Percentiles rank a stretch among this genome's conserved stretches.
These are phyloP conservation scores for Suhomyces maxii DNA, from an alignment of 1,139 yeast species.

Conservation along the genomic window DNA sequence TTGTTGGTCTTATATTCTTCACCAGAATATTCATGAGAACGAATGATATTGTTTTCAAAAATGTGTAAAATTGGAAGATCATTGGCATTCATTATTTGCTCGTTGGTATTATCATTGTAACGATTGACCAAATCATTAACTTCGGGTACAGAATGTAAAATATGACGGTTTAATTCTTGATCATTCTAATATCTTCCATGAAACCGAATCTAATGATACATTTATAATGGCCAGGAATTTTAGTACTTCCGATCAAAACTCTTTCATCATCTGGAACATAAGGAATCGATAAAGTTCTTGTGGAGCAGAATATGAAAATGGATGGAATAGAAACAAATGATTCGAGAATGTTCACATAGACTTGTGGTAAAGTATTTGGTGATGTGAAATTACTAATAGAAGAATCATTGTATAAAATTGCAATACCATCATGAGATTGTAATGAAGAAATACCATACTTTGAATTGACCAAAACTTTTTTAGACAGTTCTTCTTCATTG, in stretches of 20 bases:
- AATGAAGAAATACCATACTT: constrained; percentile 24
- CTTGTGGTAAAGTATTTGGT: constrained; percentile 44
- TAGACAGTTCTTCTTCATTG: neutral
- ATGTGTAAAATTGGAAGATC: constrained; percentile 33
- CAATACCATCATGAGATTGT: constrained; percentile 35
- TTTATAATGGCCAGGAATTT: constrained; percentile 44
- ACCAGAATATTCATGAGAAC: constrained; percentile 22
- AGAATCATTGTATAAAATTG: constrained; percentile 41
- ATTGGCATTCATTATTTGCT: constrained; percentile 1
- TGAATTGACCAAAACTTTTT: constrained; percentile 17
- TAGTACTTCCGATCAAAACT: constrained; percentile 38
- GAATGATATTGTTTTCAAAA: constrained; percentile 37
- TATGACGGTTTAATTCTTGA: constrained; percentile 23
- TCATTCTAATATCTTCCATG: constrained; percentile 39
- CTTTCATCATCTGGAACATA: constrained; percentile 37
- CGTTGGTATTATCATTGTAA: constrained; percentile 3
- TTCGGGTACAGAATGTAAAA: constrained; percentile 27
- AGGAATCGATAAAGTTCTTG: constrained; percentile 44
- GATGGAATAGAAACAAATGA: constrained; percentile 45
- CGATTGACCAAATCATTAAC: constrained; percentile 14
- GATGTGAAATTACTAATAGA: constrained; percentile 30
- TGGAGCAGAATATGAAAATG: constrained; percentile 41
- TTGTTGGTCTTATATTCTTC: constrained; percentile 20
- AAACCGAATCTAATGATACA: constrained; percentile 49
- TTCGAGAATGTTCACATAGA: constrained; percentile 35